A percentile compares a stretch with the other conserved stretches of the same genome.
phyloP scores from a whole-genome alignment of 2,329 filamentous ascomycete genomes.

The Aaosphaeria arxii region DNA sequence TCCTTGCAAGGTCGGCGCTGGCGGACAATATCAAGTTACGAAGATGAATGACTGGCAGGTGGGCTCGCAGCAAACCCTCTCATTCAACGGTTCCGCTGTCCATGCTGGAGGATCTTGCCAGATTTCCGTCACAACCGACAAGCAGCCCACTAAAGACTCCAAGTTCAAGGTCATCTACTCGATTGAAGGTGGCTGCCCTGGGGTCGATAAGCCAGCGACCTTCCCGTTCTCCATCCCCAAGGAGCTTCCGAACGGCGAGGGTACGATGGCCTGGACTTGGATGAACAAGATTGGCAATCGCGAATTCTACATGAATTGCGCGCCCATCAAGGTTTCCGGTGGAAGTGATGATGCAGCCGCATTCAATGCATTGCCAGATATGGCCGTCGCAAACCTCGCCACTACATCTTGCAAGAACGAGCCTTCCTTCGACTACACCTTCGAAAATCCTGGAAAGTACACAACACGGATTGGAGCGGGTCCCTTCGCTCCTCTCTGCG shows the following conservation, averaged over 20 bases:
- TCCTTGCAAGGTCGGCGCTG: constrained; percentile 66
- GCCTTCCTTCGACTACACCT: constrained; percentile 48
- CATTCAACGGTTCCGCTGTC: constrained; percentile 69
- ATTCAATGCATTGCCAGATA: constrained; percentile 64
- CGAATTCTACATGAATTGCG: constrained; percentile 98
- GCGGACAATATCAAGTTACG: constrained; percentile 38
- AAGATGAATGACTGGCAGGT: constrained; percentile 60
- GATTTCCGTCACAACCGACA: constrained; percentile 74
- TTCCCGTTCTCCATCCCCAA: constrained; percentile 72
- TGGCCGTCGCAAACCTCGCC: constrained; percentile 69
- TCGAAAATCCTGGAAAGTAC: constrained; percentile 63
- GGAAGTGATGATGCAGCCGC: constrained; percentile 50
- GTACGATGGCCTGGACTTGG: constrained; percentile 86
- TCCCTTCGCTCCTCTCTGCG: constrained; percentile 22
- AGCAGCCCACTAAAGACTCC: constrained; percentile 62
- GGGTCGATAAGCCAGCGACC: constrained; percentile 39
- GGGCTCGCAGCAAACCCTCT: constrained; percentile 59
- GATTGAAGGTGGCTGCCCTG: constrained; percentile 81
- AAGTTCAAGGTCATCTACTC: constrained; percentile 87
- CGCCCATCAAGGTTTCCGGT: constrained; percentile 63
- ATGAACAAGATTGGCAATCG: constrained; percentile 85
- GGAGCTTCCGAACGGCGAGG: constrained; percentile 70
- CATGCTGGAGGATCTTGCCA: constrained; percentile 94
- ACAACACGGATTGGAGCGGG: constrained; percentile 31
- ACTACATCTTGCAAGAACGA: constrained; percentile 49